Evolutionary conservation across 495 filamentous ascomycete species (phyloP).

Genomic region (Paragyromitra xinjiangensis): DNA sequence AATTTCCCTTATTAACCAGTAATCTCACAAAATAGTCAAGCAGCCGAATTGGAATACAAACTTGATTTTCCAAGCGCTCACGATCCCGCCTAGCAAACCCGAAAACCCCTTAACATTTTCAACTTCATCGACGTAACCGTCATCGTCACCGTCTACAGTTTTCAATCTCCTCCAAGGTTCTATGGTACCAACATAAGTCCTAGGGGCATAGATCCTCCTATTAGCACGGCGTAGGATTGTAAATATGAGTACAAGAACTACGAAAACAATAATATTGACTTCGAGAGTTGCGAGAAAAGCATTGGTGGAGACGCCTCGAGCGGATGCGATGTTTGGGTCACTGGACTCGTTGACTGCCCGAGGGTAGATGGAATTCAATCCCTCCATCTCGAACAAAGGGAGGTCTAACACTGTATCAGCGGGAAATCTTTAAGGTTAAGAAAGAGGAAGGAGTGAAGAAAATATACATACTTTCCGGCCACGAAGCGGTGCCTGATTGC

Average conservation of each 20-base stretch:
- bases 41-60: conserved; percentile 26
- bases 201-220: conserved; percentile 82
- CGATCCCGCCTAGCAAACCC: conserved; percentile 52
- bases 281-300: conserved; percentile 75
- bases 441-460: neutral
- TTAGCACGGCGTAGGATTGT: conserved; percentile 76
- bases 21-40: neutral
- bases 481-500: neutral
- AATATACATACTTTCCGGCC: conserved; percentile 27
- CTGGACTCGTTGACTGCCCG: conserved; percentile 32
- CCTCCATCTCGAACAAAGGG: conserved; percentile 45
- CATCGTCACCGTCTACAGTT: conserved; percentile 45
- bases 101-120: conserved; percentile 55
- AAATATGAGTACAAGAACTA: conserved; percentile 74
- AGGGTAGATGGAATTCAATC: conserved; percentile 5
- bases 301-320: conserved; percentile 58
- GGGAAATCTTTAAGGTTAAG: neutral
- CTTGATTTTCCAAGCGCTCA: conserved; percentile 57
- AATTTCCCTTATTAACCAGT: neutral
- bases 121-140: conserved; percentile 52
- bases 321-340: conserved; percentile 55
- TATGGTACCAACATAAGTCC: conserved; percentile 74
- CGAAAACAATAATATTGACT: conserved; percentile 72
- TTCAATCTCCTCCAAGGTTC: conserved; percentile 53
- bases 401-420: conserved; percentile 17